A percentile compares a stretch with the other conserved stretches of the same genome.
Evolutionary conservation across 331 rosid species (phyloP).

Genomic region (Erythrophleum ivorense): DNA sequence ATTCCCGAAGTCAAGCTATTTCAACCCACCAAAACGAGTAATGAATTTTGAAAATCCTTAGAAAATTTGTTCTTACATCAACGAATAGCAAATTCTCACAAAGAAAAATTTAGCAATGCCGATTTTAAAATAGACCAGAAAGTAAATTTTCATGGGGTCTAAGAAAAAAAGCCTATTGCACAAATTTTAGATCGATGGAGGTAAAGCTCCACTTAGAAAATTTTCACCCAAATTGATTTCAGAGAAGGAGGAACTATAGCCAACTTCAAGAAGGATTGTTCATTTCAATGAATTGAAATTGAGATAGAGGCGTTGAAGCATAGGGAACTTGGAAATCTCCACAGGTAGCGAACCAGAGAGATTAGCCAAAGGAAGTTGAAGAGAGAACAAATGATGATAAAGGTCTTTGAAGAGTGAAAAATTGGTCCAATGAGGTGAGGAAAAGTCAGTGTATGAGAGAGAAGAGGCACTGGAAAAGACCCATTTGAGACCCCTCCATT

Average conservation of each 20-base stretch:
- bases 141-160: conserved; percentile 64
- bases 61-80: conserved; percentile 75
- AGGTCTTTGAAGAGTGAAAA: conserved; percentile 78
- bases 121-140: conserved; percentile 70
- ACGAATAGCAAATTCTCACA: conserved; percentile 66
- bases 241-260: conserved; percentile 76
- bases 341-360: conserved; percentile 88
- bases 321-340: conserved; percentile 80
- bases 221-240: conserved; percentile 81
- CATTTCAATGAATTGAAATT: conserved; percentile 76
- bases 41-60: conserved; percentile 77
- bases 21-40: conserved; percentile 64
- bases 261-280: conserved; percentile 83
- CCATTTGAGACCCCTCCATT: conserved; percentile 99
- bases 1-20: conserved; percentile 72
- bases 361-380: conserved; percentile 94
- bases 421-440: conserved; percentile 85
- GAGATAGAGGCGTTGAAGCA: conserved; percentile 81
- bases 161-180: conserved; percentile 76
- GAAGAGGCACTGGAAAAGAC: conserved; percentile 66
- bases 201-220: conserved; percentile 58
- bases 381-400: conserved; percentile 68
- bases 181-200: conserved; percentile 87
- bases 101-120: conserved; percentile 76
- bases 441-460: conserved; percentile 63